Base-by-base conservation (phyloP, 177 flowering plant genomes). In the Vitis hybrid region DNA sequence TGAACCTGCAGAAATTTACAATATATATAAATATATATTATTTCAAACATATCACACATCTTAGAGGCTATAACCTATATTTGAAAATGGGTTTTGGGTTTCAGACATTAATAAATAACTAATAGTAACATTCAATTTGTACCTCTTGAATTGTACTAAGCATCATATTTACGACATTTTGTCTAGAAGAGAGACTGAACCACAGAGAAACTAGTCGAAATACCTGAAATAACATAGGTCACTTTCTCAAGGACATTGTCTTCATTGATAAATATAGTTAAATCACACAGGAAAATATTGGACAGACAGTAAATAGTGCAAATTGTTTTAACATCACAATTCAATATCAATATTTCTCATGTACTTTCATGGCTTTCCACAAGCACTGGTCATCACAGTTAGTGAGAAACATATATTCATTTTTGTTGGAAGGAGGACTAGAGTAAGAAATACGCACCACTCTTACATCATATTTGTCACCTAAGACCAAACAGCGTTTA, bases 191-290 rank as follows among this genome's bases (percentile, higher is more conserved):
- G 75, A 93, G 93, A 76, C 76, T 80, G 83, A 95, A 95, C 99
- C 99, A 95, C 72, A 95, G 70, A 51, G 99, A 93, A 62, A 95
- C 86, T 51, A 95, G 84, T 22, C 99, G 93, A 75, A 95, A 95
- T 11, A 95, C 98, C 99, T 95, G 85, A 71, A 81, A 73, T 70
- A 71, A 84, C 49, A 71, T 3, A 65, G 5, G 62, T 48, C 55
- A 69, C 20, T 14, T 19, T 55, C 60, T 50, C 10, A 18, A 74
- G 56, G 14, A 26, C 71, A 66, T 29, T 60, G 14, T 6, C 19
- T n/a, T 48, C 18, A 11, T n/a, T 59, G 19, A 26, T 48, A 51
- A n/a, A 55, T 31, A 10, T 55, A 45, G 5, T 6, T 26, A 19
- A 51, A 20, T 18, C 33, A 20, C 10, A 39, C 15, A 19, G 45